phyloP scores from a whole-genome alignment of 192 early-diverging fungal species.

The Coemansia sp. region DNA sequence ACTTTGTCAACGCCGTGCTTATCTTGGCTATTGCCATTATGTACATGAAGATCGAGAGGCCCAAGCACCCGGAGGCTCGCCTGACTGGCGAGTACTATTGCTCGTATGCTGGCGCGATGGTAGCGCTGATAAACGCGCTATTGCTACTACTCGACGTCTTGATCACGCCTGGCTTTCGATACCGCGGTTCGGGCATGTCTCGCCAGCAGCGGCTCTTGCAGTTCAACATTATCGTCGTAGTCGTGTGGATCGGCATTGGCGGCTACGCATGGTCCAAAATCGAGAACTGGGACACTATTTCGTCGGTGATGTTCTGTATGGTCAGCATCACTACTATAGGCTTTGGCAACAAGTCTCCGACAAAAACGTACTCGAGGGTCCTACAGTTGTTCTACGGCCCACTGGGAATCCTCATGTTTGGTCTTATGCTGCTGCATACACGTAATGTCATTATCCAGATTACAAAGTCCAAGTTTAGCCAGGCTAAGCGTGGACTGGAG shows the following conservation, averaged over 20 bases:
- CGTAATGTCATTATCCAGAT: conserved; percentile 57
- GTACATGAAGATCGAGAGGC: conserved; percentile 44
- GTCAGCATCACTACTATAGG: conserved; percentile 56
- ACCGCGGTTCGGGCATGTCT: conserved; percentile 58
- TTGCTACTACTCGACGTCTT: conserved; percentile 44
- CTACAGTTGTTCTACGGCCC: conserved; percentile 53
- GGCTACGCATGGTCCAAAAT: conserved; percentile 57
- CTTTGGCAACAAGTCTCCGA: conserved; percentile 50
- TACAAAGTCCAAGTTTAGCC: conserved; percentile 31
- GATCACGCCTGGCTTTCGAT: conserved; percentile 56
- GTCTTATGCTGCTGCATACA: conserved; percentile 55
- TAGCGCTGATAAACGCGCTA: conserved; percentile 46
- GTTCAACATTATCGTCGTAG: conserved; percentile 55
- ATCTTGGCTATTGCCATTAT: conserved; percentile 52
- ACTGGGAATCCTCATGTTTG: conserved; percentile 55
- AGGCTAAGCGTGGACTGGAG: conserved; percentile 40
- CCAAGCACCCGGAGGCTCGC: conserved; percentile 44
- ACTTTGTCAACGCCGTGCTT: conserved; percentile 46
- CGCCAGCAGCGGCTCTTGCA: conserved; percentile 55
- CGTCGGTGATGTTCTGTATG: conserved; percentile 57
- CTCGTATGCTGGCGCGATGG: conserved; percentile 51
- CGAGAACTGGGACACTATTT: conserved; percentile 52
- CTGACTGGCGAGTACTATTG: conserved; percentile 55
- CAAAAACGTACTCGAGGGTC: conserved; percentile 42
- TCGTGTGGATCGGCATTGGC: conserved; percentile 59